These are phyloP conservation scores for Pseudogymnoascus sp. DNA, from an alignment of 2,329 filamentous ascomycete genomes.

Conservation along the genomic window DNA sequence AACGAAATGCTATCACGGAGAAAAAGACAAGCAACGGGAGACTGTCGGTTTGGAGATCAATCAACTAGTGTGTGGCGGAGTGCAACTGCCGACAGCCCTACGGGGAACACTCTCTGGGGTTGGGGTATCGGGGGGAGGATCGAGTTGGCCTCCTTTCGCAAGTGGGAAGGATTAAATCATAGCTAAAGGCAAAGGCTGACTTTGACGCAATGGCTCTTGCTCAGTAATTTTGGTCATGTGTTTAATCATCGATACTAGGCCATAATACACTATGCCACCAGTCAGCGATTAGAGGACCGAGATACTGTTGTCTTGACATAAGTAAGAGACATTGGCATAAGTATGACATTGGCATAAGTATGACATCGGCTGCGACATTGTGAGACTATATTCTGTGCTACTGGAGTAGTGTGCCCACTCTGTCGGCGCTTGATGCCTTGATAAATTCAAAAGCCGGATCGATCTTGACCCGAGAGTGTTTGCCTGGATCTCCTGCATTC, in stretches of 20 bases:
- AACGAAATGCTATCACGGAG: neutral
- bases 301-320: neutral
- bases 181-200: neutral
- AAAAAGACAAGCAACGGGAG: neutral
- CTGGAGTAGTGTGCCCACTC: neutral
- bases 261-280: neutral
- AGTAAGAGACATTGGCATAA: neutral
- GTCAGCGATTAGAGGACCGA: neutral
- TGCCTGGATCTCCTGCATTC: neutral
- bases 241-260: conserved; percentile 5
- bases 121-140: neutral
- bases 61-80: neutral
- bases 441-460: neutral
- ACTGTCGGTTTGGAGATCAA: neutral
- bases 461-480: neutral
- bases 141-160: neutral
- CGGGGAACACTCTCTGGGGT: neutral
- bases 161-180: neutral
- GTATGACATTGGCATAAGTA: conserved; percentile 3
- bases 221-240: neutral
- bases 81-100: conserved; percentile 1
- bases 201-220: neutral
- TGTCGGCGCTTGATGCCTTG: neutral
- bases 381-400: neutral
- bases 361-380: neutral